Evolutionary conservation across 2,329 filamentous ascomycete species (phyloP).

Genomic region (Rutstroemia sp.): DNA sequence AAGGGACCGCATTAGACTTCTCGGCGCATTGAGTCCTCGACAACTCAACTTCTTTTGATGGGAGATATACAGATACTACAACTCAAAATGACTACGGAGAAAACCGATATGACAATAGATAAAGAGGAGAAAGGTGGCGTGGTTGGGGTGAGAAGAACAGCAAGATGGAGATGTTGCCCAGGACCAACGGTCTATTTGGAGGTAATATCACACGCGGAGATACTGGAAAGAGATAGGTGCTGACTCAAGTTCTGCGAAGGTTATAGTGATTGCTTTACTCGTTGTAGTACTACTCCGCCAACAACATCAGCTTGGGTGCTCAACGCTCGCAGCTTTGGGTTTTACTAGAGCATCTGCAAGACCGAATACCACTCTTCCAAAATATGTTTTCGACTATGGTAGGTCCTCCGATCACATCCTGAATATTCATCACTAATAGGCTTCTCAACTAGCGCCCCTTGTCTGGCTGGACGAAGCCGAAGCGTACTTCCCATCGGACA

Average conservation of each 20-base stretch:
- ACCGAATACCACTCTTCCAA: slow-evolving; percentile 29
- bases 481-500: slow-evolving; percentile 41
- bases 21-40: no score
- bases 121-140: slow-evolving; percentile 3
- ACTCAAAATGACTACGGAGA: neutral
- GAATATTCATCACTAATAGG: neutral
- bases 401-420: neutral
- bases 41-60: no score
- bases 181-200: slow-evolving; percentile 12
- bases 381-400: slow-evolving; percentile 40
- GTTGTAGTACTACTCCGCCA: slow-evolving; percentile 1
- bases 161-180: slow-evolving; percentile 1
- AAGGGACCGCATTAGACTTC: no score
- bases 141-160: neutral
- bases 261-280: slow-evolving; percentile 6
- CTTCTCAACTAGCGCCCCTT: slow-evolving; percentile 36
- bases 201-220: slow-evolving; percentile 6
- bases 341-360: neutral
- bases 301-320: slow-evolving; percentile 3
- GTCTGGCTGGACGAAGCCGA: slow-evolving; percentile 43
- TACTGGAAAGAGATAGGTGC: slow-evolving; percentile 12
- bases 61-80: no score
- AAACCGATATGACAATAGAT: neutral
- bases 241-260: slow-evolving; percentile 5
- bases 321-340: neutral